A percentile compares a stretch with the other conserved stretches of the same genome.
phyloP scores from a whole-genome alignment of 352 stramenopile genomes.

The Pythium folliculosum region DNA sequence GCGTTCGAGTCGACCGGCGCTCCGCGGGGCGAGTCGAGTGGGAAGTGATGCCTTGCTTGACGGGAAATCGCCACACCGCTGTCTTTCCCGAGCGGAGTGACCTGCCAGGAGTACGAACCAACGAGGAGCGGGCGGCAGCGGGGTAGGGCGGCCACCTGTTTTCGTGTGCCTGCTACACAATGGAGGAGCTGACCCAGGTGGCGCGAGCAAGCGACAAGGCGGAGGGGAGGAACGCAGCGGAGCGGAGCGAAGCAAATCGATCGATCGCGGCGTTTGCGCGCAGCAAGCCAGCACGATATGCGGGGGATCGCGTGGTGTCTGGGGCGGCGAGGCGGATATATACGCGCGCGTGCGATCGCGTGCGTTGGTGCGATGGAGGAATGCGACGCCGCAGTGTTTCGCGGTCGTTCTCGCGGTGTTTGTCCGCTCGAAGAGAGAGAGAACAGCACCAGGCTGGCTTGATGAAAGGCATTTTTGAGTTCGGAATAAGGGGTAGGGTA shows the following conservation, averaged over 20 bases:
- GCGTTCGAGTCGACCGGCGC: neutral
- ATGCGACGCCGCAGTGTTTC: slow-evolving; percentile 2
- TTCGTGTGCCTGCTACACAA: slow-evolving; percentile 11
- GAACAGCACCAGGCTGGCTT: slow-evolving; percentile 5
- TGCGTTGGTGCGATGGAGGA: slow-evolving; percentile 6
- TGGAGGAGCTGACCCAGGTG: neutral
- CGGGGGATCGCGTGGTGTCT: neutral
- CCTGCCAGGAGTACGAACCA: neutral
- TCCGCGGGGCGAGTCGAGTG: neutral
- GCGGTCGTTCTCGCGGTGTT: neutral
- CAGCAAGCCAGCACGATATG: neutral
- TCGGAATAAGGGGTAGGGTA: slow-evolving; percentile 6
- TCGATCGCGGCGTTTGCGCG: too few relatives aligned
- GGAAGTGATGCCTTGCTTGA: neutral
- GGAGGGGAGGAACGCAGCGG: neutral
- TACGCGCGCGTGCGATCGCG: slow-evolving; percentile 7
- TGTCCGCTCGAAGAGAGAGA: neutral
- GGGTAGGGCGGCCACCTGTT: slow-evolving; percentile 13
- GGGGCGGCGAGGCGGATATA: neutral
- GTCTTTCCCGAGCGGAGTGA: slow-evolving; percentile 4
- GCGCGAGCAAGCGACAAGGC: slow-evolving; percentile 12
- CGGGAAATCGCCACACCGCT: neutral
- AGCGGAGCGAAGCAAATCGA: neutral
- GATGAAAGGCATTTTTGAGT: slow-evolving; percentile 10
- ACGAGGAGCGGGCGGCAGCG: slow-evolving; percentile 3